A percentile compares a stretch with the other conserved stretches of the same genome.
Evolutionary conservation across 345 rosid species (phyloP).

Genomic region (Microthlaspi erraticum): DNA sequence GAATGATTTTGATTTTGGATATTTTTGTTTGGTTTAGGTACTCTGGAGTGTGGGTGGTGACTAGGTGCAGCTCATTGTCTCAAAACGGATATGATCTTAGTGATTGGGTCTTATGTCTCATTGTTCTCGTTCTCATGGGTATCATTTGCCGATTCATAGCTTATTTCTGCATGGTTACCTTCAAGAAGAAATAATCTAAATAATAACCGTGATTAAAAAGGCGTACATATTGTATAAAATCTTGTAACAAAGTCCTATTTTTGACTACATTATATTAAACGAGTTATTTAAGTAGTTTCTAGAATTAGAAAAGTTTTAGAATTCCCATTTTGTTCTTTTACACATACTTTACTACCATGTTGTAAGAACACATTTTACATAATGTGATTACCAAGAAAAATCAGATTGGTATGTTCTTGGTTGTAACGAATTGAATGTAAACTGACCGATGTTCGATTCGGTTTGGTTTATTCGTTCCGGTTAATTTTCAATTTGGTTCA

Average conservation of each 20-base stretch:
- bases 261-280: constrained; percentile 6
- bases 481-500: neutral
- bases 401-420: neutral
- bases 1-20: neutral
- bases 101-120: constrained; percentile 59
- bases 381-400: constrained; percentile 12
- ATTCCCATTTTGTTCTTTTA: constrained; percentile 10
- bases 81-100: constrained; percentile 58
- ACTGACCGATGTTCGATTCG: neutral
- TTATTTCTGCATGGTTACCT: constrained; percentile 51
- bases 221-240: constrained; percentile 30
- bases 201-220: constrained; percentile 19
- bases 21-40: constrained; percentile 50
- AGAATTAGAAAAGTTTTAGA: constrained; percentile 1
- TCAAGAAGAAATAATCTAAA: constrained; percentile 51
- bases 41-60: constrained; percentile 70
- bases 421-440: constrained; percentile 1
- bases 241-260: constrained; percentile 29
- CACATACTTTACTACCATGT: neutral
- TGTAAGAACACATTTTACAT: constrained; percentile 19
- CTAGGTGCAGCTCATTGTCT: constrained; percentile 62
- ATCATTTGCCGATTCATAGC: constrained; percentile 54
- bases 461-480: constrained; percentile 6
- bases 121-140: constrained; percentile 53
- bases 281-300: constrained; percentile 15